Percentiles rank a stretch among this genome's conserved stretches.
phyloP scores from a whole-genome alignment of 2,329 filamentous ascomycete genomes.

The Calonectria pteridis region DNA sequence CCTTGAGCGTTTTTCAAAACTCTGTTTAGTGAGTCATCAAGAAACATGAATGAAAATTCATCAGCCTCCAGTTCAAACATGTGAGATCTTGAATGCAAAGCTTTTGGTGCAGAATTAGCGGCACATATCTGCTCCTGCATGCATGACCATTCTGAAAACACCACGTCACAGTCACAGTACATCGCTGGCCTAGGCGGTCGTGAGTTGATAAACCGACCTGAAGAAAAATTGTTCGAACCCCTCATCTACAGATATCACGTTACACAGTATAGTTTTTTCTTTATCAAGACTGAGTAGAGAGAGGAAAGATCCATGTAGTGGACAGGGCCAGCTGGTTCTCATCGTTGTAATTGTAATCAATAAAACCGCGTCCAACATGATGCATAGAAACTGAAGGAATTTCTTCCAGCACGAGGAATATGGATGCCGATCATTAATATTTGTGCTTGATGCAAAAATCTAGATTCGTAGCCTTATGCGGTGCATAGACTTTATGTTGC shows the following conservation, averaged over 20 bases:
- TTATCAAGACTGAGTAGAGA: not conserved
- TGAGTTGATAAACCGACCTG: not conserved
- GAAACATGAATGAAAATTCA: not conserved
- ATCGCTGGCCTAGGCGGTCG: too few species aligned
- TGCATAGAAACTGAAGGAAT: not conserved
- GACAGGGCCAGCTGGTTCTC: too few species aligned
- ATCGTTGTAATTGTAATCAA: not conserved
- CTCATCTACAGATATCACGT: not conserved
- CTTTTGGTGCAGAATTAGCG: not conserved
- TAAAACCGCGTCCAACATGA: not conserved
- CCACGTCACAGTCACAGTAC: not conserved
- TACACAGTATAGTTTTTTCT: not conserved
- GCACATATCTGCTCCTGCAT: not conserved
- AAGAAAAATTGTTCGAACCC: too few species aligned
- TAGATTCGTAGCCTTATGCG: not conserved
- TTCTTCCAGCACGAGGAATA: not conserved
- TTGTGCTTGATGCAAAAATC: not conserved
- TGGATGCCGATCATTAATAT: not conserved
- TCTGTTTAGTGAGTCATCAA: not conserved
- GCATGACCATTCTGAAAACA: not conserved
- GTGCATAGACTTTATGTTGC: not conserved
- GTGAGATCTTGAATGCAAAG: not conserved
- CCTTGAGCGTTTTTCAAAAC: not conserved
- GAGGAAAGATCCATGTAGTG: not conserved
- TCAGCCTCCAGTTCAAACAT: not conserved